Conservation (phyloP, 257 asterid genomes). For the Verbena officinalis region DNA sequence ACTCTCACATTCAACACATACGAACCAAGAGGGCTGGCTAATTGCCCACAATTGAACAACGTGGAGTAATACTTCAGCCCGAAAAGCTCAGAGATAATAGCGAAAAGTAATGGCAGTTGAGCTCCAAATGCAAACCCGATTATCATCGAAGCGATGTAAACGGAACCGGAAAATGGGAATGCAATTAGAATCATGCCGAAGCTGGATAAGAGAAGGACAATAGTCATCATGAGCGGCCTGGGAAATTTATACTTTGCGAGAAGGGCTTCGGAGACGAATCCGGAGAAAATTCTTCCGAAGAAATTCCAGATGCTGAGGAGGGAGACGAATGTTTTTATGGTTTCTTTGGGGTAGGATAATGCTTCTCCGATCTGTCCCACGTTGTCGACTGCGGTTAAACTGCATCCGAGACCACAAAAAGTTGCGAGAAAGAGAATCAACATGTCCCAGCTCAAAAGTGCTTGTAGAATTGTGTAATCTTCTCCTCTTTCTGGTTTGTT, state of each 20-base stretch:
- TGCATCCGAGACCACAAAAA: conserved; percentile 73
- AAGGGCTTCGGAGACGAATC: conserved; percentile 65
- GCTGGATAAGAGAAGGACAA: conserved; percentile 62
- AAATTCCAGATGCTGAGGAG: conserved; percentile 81
- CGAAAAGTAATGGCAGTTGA: conserved; percentile 58
- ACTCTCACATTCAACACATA: conserved; percentile 66
- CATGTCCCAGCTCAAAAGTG: conserved; percentile 71
- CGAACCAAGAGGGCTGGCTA: conserved; percentile 79
- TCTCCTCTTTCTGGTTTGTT: conserved; percentile 77
- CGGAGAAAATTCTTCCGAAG: conserved; percentile 75
- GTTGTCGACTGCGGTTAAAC: conserved; percentile 79
- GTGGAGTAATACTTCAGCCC: conserved; percentile 74
- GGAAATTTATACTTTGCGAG: conserved; percentile 65
- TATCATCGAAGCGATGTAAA: conserved; percentile 61
- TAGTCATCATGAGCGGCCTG: conserved; percentile 69
- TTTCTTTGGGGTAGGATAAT: conserved; percentile 68
- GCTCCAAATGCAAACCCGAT: conserved; percentile 87
- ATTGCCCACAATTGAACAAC: conserved; percentile 76
- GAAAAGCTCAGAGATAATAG: conserved; percentile 71
- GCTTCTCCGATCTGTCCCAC: conserved; percentile 81
- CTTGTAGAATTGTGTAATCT: conserved; percentile 69
- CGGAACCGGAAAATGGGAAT: conserved; percentile 66
- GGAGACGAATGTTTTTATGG: conserved; percentile 62
- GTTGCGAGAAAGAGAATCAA: conserved; percentile 60
- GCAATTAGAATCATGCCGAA: conserved; percentile 67